Conservation (phyloP, 345 rosid genomes). For the Dovyalis caffra region DNA sequence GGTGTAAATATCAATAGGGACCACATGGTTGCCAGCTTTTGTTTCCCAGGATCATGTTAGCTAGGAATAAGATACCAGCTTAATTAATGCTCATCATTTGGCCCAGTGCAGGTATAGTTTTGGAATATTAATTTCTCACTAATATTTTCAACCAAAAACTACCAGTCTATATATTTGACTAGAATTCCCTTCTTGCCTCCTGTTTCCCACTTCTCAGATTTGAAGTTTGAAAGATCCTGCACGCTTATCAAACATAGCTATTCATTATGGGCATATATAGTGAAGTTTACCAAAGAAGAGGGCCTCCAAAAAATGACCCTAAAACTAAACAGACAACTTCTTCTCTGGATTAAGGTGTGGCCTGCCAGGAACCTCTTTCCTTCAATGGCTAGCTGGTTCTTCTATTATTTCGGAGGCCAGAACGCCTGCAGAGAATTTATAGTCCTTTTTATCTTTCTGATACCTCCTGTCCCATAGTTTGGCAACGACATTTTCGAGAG, state of each 20-base stretch:
- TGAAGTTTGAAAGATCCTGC: no score
- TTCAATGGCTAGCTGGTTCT: not conserved
- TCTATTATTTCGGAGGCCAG: not conserved
- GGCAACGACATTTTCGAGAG: no score
- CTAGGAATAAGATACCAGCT: not conserved
- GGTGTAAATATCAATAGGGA: no score
- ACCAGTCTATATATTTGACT: not conserved
- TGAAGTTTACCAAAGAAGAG: not conserved
- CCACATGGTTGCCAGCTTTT: slow-evolving; percentile 3
- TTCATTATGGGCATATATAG: not conserved
- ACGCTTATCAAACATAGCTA: not conserved
- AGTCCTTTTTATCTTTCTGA: not conserved
- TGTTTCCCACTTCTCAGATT: not conserved
- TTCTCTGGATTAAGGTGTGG: not conserved
- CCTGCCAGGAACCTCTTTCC: not conserved
- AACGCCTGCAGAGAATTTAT: not conserved
- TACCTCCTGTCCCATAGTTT: no score
- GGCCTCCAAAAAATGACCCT: not conserved
- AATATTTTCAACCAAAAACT: not conserved
- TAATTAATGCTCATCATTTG: not conserved
- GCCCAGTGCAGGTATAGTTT: not conserved
- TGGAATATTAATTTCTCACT: not conserved
- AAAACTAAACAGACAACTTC: not conserved
- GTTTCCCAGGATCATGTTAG: not conserved
- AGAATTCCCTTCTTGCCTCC: no score